Percentiles rank a stretch among this genome's conserved stretches.
Evolutionary conservation across 345 rosid genomes (phyloP).

Genomic region (Citrus sp.): DNA sequence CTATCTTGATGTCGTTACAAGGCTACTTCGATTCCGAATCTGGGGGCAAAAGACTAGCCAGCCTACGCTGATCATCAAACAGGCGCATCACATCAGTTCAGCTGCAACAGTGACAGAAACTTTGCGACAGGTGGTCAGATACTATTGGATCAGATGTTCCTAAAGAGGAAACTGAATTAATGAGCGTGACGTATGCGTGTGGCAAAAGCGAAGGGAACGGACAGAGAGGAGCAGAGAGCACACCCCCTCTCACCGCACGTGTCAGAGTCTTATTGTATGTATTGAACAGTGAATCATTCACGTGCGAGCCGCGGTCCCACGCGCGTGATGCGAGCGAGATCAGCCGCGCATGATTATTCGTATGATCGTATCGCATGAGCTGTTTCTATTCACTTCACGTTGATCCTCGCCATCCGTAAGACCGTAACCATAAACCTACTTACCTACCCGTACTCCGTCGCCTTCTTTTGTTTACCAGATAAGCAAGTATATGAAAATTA

Average conservation of each 20-base stretch:
- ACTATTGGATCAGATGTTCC: constrained; percentile 1
- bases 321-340: constrained; percentile 16
- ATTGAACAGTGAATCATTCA: constrained; percentile 10
- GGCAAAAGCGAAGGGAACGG: constrained; percentile 4
- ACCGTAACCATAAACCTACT: too few relatives aligned
- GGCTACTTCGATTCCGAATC: not conserved
- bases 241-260: constrained; percentile 8
- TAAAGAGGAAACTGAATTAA: not conserved
- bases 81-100: not conserved
- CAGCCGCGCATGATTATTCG: not conserved
- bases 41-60: not conserved
- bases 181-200: constrained; percentile 10
- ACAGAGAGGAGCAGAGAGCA: not conserved
- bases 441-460: not conserved
- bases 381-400: not conserved
- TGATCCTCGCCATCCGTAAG: not conserved
- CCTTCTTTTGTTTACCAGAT: not conserved
- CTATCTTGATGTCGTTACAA: not conserved
- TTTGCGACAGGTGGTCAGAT: not conserved
- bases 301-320: constrained; percentile 22
- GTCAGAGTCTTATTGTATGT: constrained; percentile 11
- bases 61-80: not conserved
- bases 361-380: not conserved
- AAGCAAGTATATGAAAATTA: not conserved
- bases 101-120: not conserved